Evolutionary conservation across 2,329 filamentous ascomycete genomes (phyloP), one percentile per base, ranked within the genome.

Genomic region (Tolypocladium capitatum): DNA sequence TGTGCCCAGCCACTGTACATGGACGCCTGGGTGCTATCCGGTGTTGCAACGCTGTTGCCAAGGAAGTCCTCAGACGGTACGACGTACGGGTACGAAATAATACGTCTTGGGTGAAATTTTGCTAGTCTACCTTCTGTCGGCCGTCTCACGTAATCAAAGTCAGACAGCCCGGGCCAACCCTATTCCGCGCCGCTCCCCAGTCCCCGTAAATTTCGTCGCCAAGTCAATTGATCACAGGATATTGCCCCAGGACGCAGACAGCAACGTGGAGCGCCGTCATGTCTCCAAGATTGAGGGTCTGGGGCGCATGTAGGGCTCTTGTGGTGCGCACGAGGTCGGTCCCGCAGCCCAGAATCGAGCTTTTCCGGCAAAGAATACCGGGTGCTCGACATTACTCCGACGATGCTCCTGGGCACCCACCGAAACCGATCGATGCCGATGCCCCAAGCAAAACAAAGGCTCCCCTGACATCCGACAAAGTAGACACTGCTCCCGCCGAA

Each of bases 231-330:
- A 42, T 42, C 44, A 41, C 24, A 42, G 4, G 27, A 36, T 18
- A 18, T 21, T 31, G 14, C 44, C 42, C 33, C 40, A 28, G n/a
- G 28, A 40, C 24, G 31, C 32, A 38, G 21, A 21, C 34, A 38
- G 33, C 33, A 48, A 32, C 44, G 33, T 34, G 45, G 45, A 49
- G 53, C 46, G 58, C 54, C 55, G 55, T 46, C 55, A 65, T 65
- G 63, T 58, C 60, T 59, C 53, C 63, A 48, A 58, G 58, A 55
- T 55, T 59, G 49, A 58, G 58, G 50, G 51, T 65, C 48, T 64
- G 60, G 63, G 59, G 59, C 34, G 62, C 58, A 53, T 65, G 63
- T 48, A 60, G 60, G 57, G 55, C 58, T 55, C 55, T 66, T 45
- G 59, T 59, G 46, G 47, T 63, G 51, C 58, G 55, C 33, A 56